phyloP scores from a whole-genome alignment of 768 basidiomycete genomes.

The Tylopilus sp. region DNA sequence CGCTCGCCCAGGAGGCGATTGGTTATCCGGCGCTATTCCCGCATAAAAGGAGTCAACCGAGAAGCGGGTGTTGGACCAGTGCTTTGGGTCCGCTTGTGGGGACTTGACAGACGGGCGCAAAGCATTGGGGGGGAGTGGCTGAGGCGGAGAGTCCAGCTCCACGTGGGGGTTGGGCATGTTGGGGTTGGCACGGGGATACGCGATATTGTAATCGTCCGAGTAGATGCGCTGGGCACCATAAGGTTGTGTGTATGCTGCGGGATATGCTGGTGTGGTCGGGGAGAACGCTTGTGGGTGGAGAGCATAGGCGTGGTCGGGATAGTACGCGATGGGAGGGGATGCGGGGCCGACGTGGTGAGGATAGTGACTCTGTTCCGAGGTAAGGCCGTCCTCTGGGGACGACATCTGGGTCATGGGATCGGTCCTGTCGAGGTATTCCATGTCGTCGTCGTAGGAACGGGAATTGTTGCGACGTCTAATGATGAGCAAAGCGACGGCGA shows the following conservation, averaged over 20 bases:
- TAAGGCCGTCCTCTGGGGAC: slow-evolving; percentile 13
- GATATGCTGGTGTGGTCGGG: background rate
- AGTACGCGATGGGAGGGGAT: slow-evolving; percentile 20
- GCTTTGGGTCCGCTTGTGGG: slow-evolving; percentile 1
- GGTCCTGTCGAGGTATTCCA: slow-evolving; percentile 27
- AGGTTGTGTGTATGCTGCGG: slow-evolving; percentile 7
- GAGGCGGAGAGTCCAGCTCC: slow-evolving; percentile 11
- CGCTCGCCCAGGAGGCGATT: slow-evolving; percentile 13
- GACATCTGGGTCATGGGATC: slow-evolving; percentile 10
- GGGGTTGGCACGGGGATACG: slow-evolving; percentile 13
- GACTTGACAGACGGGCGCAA: slow-evolving; percentile 15
- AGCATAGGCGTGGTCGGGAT: slow-evolving; percentile 19
- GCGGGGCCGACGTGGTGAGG: slow-evolving; percentile 16
- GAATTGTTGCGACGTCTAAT: slow-evolving; percentile 31
- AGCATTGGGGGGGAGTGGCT: slow-evolving; percentile 5
- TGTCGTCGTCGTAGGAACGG: slow-evolving; percentile 24
- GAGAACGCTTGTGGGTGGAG: slow-evolving; percentile 10
- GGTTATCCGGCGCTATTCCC: slow-evolving; percentile 14
- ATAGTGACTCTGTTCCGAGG: slow-evolving; percentile 25
- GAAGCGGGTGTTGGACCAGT: slow-evolving; percentile 10
- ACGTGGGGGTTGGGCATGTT: slow-evolving; percentile 19
- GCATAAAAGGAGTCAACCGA: slow-evolving; percentile 32
- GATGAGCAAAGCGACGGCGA: slow-evolving; percentile 28
- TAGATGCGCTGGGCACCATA: slow-evolving; percentile 25
- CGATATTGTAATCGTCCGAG: slow-evolving; percentile 18